Conservation (phyloP, 345 rosid genomes). For the Eucalyptus guilfoylei region DNA sequence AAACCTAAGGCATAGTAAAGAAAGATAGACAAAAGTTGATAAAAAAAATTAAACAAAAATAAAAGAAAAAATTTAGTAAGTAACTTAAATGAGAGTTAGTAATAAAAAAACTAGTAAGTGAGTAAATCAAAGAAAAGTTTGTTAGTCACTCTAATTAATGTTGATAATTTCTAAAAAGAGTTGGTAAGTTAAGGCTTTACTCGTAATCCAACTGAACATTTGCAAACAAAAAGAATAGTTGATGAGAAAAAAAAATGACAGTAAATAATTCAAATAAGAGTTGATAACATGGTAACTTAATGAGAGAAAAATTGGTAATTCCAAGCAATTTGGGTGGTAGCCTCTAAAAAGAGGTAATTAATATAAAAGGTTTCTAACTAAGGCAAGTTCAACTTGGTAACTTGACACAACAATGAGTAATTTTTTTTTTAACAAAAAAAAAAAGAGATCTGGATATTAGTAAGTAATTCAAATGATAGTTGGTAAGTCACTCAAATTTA, state of each 20-base stretch:
- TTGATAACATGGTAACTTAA: not conserved
- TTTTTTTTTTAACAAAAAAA: not conserved
- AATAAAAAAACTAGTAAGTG: not conserved
- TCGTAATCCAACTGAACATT: not conserved
- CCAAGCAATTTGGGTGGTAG: not conserved
- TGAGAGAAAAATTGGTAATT: not conserved
- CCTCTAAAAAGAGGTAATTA: not conserved
- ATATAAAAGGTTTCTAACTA: not conserved
- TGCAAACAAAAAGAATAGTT: not conserved
- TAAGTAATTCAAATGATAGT: not conserved
- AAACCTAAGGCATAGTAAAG: not conserved
- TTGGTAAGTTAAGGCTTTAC: not conserved
- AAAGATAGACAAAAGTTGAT: not conserved
- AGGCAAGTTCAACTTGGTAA: not conserved
- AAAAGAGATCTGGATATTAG: not conserved
- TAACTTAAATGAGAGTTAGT: not conserved
- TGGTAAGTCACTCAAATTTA: not conserved
- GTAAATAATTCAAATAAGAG: not conserved
- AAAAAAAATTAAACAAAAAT: not conserved
- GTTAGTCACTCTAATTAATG: not conserved
- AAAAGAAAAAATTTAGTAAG: not conserved
- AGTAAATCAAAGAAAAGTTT: not conserved
- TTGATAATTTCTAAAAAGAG: not conserved
- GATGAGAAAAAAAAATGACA: not conserved
- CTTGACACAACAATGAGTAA: not conserved